Conservation (phyloP, 768 basidiomycete species). For the Harrya chromipes region DNA sequence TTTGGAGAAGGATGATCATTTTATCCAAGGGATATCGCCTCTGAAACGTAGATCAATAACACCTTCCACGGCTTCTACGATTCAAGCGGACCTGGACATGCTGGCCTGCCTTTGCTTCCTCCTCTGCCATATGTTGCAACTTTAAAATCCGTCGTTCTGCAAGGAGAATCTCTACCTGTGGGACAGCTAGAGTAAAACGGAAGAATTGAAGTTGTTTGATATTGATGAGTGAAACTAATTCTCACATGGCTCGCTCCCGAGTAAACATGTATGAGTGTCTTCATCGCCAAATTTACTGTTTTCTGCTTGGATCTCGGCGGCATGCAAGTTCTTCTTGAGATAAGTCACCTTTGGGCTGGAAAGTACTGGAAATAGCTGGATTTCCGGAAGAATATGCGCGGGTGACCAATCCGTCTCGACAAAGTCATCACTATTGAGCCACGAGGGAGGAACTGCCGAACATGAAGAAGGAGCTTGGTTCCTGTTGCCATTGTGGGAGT, state of each 20-base stretch:
- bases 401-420: conserved; percentile 68
- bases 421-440: conserved; percentile 83
- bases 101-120: conserved; percentile 8
- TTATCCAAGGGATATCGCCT: conserved; percentile 31
- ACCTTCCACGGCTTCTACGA: background rate
- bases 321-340: conserved; percentile 57
- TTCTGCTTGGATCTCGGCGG: conserved; percentile 39
- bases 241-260: conserved; percentile 71
- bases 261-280: conserved; percentile 74
- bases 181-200: conserved; percentile 45
- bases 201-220: background rate
- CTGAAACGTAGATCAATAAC: conserved; percentile 16
- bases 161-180: conserved; percentile 61
- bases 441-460: conserved; percentile 46
- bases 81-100: conserved; percentile 15
- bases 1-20: conserved; percentile 59
- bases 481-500: conserved; percentile 45
- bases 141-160: conserved; percentile 53
- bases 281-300: conserved; percentile 85
- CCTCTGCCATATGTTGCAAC: conserved; percentile 32
- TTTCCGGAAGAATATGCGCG: conserved; percentile 47
- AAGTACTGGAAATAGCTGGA: conserved; percentile 72
- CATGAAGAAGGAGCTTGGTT: conserved; percentile 25
- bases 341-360: conserved; percentile 82
- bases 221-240: background rate